phyloP scores from a whole-genome alignment of 73 alveolate genomes.

The Effrenium voratum region DNA sequence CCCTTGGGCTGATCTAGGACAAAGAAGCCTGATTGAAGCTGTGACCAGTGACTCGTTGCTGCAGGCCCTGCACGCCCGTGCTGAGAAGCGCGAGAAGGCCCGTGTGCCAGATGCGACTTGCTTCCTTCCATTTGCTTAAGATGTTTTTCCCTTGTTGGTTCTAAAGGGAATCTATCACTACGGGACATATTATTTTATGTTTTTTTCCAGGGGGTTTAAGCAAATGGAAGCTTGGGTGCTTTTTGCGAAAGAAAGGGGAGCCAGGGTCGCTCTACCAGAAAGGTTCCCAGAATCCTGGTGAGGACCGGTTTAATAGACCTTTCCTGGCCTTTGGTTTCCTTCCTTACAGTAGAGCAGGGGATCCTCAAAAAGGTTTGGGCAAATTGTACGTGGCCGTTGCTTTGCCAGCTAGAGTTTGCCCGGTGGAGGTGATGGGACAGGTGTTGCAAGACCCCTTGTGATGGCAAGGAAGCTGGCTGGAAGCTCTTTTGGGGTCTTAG shows the following conservation, averaged over 20 bases:
- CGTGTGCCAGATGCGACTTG: too few relatives aligned
- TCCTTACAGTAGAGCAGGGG: too few relatives aligned
- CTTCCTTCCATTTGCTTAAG: neutral
- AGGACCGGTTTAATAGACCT: too few relatives aligned
- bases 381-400: too few relatives aligned
- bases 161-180: neutral
- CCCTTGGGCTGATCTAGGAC: neutral
- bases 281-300: too few relatives aligned
- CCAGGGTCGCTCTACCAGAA: neutral
- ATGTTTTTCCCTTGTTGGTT: neutral
- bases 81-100: slow-evolving; percentile 88
- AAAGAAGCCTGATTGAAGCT: neutral
- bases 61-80: slow-evolving; percentile 76
- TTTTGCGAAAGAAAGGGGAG: neutral
- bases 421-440: too few relatives aligned
- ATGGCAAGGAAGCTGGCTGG: too few relatives aligned
- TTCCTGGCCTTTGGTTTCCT: too few relatives aligned
- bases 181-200: neutral
- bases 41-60: neutral
- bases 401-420: too few relatives aligned
- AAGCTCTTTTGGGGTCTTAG: too few relatives aligned
- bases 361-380: too few relatives aligned
- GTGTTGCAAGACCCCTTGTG: too few relatives aligned
- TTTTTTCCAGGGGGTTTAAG: neutral
- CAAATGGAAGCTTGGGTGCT: neutral